Evolutionary conservation across 768 basidiomycete species (phyloP).

Genomic region (Cystofilobasidium bisporidii): DNA sequence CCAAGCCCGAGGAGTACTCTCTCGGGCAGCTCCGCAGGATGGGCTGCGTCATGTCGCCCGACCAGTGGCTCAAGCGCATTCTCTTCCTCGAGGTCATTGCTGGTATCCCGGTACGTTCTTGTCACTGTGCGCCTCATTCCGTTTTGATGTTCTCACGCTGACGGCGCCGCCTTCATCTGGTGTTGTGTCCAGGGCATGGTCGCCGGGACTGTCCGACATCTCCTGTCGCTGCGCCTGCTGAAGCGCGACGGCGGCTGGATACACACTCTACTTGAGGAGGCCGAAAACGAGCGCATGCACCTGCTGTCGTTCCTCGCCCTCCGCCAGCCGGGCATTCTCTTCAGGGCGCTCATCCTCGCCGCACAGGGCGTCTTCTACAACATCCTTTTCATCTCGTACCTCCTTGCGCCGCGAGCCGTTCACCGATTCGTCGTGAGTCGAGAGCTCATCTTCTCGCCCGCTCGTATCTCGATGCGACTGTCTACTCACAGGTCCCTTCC

Average conservation of each 20-base stretch:
- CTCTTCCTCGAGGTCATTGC: conserved; percentile 68
- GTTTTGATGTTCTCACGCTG: too few species aligned
- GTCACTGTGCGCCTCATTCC: conserved; percentile 45
- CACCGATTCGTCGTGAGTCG: conserved; percentile 36
- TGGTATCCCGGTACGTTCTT: conserved; percentile 80
- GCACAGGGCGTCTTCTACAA: conserved; percentile 61
- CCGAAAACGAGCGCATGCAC: conserved; percentile 96
- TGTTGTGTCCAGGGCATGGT: conserved; percentile 34
- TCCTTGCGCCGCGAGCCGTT: conserved; percentile 37
- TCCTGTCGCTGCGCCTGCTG: conserved; percentile 73
- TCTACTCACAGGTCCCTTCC: too few species aligned
- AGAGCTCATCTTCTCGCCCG: too few species aligned
- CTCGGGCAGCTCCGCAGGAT: neutral
- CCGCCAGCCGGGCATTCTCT: conserved; percentile 64
- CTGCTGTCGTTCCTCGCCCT: conserved; percentile 96
- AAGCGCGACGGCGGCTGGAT: conserved; percentile 66
- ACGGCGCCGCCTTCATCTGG: too few species aligned
- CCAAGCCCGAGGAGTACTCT: neutral
- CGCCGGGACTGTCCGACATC: conserved; percentile 56
- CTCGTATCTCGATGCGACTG: too few species aligned
- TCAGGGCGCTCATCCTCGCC: conserved; percentile 72
- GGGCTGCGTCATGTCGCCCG: conserved; percentile 2
- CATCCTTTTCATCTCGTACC: conserved; percentile 56
- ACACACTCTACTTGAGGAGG: conserved; percentile 76
- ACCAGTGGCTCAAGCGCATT: conserved; percentile 10